Base-by-base conservation (phyloP, 495 filamentous ascomycete genomes). In the Saxophila tyrrhenica region DNA sequence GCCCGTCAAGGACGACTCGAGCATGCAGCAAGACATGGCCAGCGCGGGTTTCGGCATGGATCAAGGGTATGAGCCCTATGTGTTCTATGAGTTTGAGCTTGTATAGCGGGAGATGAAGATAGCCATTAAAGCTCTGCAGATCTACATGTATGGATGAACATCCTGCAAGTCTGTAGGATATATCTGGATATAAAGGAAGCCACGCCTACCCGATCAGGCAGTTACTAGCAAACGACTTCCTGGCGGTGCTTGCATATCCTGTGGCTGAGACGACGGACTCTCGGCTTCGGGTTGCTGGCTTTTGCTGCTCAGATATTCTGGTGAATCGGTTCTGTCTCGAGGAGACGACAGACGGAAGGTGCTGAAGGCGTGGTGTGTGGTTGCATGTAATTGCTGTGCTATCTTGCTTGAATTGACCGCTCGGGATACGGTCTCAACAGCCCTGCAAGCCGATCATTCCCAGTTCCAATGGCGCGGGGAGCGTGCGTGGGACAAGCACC, bases 51-150 rank as follows among this genome's bases (percentile, higher is more conserved):
- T 86, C 56, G 73, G 75, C 1, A 66, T 71, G 25, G 81, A 80
- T 44, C 78, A 80, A 56, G 92, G 95, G 64, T 98, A 96, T 72
- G 88, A 88, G 53, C 82, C 92, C 25, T 98, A 94, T 72, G 94
- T 96, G 66, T 96, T 87, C 72, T 98, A 96, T 71, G 88, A 95
- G 62, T 89, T 96, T 67, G 85, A 89, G 65, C 83, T 94, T 58
- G 54, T 62, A 59, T 71, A 65, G 56, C 48, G 48, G 15, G 15
- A 35, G 13, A 35, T 13, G 29, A 35, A 5, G 29, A n/a, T n/a
- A n/a, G n/a, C n/a, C n/a, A n/a, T n/a, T n/a, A n/a, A n/a, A n/a
- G n/a, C n/a, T n/a, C n/a, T n/a, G n/a, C n/a, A n/a, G n/a, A n/a
- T n/a, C n/a, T n/a, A n/a, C n/a, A n/a, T n/a, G n/a, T n/a, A n/a